Conservation (phyloP, 139 green algal species). For the Coccomyxa sp. region DNA sequence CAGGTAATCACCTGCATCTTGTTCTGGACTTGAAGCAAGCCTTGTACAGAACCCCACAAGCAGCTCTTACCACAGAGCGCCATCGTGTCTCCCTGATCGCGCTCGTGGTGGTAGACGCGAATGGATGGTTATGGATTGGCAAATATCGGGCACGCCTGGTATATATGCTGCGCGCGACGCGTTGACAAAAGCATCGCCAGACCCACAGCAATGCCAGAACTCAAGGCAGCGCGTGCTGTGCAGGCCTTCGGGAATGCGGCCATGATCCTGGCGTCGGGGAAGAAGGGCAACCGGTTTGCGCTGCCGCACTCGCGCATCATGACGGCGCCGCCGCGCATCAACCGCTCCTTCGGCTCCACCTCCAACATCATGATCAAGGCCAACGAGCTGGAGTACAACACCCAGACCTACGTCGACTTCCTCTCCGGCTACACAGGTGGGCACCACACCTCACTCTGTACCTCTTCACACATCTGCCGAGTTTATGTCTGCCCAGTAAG, state of each 20-base stretch:
- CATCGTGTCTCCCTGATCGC: too few species aligned
- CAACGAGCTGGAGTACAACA: constrained; percentile 79
- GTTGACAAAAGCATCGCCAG: too few species aligned
- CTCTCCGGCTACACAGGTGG: constrained; percentile 63
- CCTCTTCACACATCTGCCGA: background rate
- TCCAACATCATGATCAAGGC: constrained; percentile 83
- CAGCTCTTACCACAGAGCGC: too few species aligned
- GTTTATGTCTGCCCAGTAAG: too few species aligned
- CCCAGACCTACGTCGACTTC: constrained; percentile 50
- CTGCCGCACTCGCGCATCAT: constrained; percentile 81
- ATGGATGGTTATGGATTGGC: too few species aligned
- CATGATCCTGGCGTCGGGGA: constrained; percentile 86
- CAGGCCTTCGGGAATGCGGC: constrained; percentile 72
- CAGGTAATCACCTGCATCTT: background rate
- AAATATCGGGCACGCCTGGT: too few species aligned
- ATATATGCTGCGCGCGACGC: too few species aligned
- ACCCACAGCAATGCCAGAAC: too few species aligned
- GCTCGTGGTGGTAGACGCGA: too few species aligned
- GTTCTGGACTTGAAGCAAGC: background rate
- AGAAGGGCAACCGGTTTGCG: constrained; percentile 85
- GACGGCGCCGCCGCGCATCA: constrained; percentile 42
- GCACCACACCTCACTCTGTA: background rate
- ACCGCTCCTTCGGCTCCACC: constrained; percentile 50
- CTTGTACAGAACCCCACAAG: too few species aligned
- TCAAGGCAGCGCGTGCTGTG: too few species aligned